Evolutionary conservation across 345 rosid species (phyloP).

Genomic region (Clausena lansium): DNA sequence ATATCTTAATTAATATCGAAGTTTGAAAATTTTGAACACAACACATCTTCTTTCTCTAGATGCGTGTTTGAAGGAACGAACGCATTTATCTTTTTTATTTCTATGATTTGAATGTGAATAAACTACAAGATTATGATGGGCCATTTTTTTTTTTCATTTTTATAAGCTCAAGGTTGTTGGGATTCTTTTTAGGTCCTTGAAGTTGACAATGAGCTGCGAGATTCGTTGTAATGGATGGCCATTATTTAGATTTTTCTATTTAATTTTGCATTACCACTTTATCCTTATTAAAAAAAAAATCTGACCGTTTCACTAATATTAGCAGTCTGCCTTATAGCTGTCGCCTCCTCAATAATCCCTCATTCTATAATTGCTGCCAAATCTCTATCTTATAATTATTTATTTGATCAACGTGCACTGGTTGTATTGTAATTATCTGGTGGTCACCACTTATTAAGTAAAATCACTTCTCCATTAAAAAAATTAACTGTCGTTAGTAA

Average conservation of each 20-base stretch:
- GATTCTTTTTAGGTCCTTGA: slow-evolving; percentile 1
- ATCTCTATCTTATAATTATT: not conserved
- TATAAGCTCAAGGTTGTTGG: not conserved
- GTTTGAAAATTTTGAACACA: slow-evolving; percentile 12
- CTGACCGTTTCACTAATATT: not conserved
- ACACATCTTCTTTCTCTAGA: not conserved
- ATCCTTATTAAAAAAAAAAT: not conserved
- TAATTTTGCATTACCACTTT: slow-evolving; percentile 7
- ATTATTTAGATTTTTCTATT: not conserved
- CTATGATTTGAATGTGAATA: not conserved
- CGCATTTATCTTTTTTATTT: not conserved
- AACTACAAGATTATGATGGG: not conserved
- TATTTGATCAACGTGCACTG: not conserved
- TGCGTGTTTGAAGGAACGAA: slow-evolving; percentile 21
- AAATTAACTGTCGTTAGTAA: too few relatives aligned
- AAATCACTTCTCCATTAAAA: too few relatives aligned
- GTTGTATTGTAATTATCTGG: too few relatives aligned
- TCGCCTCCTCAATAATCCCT: not conserved
- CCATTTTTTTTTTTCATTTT: not conserved
- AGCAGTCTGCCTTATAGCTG: not conserved
- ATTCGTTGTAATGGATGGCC: slow-evolving; percentile 6
- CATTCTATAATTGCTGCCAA: not conserved
- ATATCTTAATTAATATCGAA: not conserved
- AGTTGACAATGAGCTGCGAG: slow-evolving; percentile 13
- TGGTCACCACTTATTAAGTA: too few relatives aligned